phyloP scores from a whole-genome alignment of 305 asterid genomes.

The Solanum hybrid region DNA sequence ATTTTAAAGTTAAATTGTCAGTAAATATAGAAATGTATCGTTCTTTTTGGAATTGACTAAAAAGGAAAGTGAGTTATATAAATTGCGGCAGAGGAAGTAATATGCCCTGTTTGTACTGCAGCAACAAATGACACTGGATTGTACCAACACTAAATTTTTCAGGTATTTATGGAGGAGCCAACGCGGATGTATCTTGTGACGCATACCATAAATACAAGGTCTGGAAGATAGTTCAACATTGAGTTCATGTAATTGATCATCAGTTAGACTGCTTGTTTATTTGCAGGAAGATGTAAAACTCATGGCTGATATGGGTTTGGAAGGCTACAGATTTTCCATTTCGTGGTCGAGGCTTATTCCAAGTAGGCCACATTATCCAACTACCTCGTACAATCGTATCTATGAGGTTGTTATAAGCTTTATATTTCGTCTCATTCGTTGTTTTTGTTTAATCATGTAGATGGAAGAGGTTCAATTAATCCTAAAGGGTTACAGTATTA shows the following conservation, averaged over 20 bases:
- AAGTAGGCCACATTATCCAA: conserved; percentile 11
- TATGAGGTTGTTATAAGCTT: neutral
- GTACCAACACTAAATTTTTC: neutral
- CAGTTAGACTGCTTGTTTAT: neutral
- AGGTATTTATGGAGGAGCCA: conserved; percentile 36
- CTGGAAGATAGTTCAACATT: neutral
- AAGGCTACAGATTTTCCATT: conserved; percentile 29
- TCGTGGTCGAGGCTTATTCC: conserved; percentile 45
- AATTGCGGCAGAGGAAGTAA: too few relatives aligned
- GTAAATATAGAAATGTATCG: too few relatives aligned
- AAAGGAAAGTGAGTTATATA: too few relatives aligned
- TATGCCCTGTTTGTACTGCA: neutral
- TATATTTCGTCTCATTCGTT: neutral
- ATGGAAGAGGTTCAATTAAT: conserved; percentile 51
- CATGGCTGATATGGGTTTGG: conserved; percentile 20
- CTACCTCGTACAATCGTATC: neutral
- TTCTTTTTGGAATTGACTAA: too few relatives aligned
- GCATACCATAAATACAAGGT: conserved; percentile 61
- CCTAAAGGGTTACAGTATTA: conserved; percentile 37
- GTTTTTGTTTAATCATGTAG: conserved; percentile 16
- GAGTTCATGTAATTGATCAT: neutral
- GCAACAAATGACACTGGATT: neutral
- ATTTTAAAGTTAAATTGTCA: too few relatives aligned
- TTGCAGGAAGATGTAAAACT: conserved; percentile 25
- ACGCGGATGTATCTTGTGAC: conserved; percentile 44